Evolutionary conservation across 306 rosid genomes (phyloP).

Genomic region (Vigna trinervia): DNA sequence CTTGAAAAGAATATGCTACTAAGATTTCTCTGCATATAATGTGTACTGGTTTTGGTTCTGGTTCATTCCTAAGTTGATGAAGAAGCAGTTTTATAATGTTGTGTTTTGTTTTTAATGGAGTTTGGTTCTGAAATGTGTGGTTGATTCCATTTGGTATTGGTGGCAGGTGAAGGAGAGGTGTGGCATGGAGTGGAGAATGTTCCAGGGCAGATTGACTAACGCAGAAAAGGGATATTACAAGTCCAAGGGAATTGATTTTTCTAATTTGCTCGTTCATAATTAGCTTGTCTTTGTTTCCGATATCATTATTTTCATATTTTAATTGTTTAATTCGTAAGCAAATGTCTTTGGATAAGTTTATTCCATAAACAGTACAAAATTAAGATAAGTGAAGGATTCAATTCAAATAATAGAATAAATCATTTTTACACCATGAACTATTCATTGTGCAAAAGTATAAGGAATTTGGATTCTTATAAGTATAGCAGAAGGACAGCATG

Average conservation of each 20-base stretch:
- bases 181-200: conserved; percentile 95
- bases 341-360: neutral
- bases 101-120: neutral
- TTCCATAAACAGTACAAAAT: neutral
- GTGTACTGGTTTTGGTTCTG: no score
- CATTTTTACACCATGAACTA: no score
- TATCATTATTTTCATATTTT: neutral
- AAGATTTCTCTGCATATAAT: no score
- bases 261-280: conserved; percentile 54
- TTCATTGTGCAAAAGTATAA: no score
- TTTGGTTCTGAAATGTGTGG: conserved; percentile 15
- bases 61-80: neutral
- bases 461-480: no score
- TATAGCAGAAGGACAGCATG: no score
- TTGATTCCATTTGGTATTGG: conserved; percentile 37
- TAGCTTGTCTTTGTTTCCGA: conserved; percentile 39
- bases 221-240: conserved; percentile 84
- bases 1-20: neutral
- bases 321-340: neutral
- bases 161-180: conserved; percentile 95
- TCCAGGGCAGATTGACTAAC: conserved; percentile 72
- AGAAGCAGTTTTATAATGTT: neutral
- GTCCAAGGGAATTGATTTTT: conserved; percentile 57
- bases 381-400: no score
- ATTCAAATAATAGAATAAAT: no score